Base-by-base conservation (phyloP, 345 rosid species). In the Pugionium dolabratum region DNA sequence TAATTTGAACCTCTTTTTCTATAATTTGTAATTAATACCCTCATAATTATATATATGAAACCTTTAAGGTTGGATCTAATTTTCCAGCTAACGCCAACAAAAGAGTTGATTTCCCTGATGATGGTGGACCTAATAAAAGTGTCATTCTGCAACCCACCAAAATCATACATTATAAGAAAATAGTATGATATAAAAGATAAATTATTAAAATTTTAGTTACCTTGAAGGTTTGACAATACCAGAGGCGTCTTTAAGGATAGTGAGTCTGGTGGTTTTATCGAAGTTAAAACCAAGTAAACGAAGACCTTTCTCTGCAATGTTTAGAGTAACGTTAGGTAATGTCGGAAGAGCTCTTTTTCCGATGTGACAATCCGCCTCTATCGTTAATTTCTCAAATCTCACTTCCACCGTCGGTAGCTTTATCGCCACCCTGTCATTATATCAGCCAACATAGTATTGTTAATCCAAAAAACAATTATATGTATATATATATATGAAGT, bases 281-380 rank as follows among this genome's bases (percentile, higher is more conserved):
- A 82, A 64, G 33, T 65, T 62, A 30, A 88, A 83, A 52, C 99
- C 96, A 43, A 84, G 25, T 69, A 79, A 4, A 30, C 83, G 66
- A 47, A 94, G 76, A 25, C 71, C 76, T 30, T 90, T 88, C 66
- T 83, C 97, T 30, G 73, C 82, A 31, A 84, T 64, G 83, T 94
- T 88, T 75, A 81, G 68, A 4, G 89, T 85, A 30, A 61, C 82
- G 71, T 94, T 94, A 31, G 85, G 91, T 27, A 94, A 84, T 1
- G 93, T 81, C 0, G 99, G 99, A 35, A 94, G 88, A 42, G 99
- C 99, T 74, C 99, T 82, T 59, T 72, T 81, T 6, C 99, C 99
- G 28, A 94, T 44, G 51, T 85, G 78, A 74, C 99, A 88, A 18
- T 90, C 78, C 0, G 93, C 99, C 67, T 86, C 96, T 3, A 94